Evolutionary conservation across 1,139 yeast genomes (phyloP).

Genomic region (Suhomyces kunorum): DNA sequence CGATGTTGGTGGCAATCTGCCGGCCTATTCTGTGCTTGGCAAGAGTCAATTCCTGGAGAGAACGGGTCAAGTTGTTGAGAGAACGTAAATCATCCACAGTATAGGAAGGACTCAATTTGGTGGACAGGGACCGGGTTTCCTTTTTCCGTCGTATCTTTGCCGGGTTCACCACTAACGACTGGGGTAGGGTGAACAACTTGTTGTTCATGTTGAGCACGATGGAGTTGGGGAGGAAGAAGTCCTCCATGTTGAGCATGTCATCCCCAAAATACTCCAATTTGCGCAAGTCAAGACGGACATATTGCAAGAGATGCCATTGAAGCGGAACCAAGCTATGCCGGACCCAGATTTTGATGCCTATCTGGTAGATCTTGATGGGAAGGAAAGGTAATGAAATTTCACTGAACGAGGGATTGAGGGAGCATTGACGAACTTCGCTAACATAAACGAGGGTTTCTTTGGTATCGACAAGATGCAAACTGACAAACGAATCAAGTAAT

Average conservation of each 20-base stretch:
- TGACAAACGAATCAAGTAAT: constrained; percentile 32
- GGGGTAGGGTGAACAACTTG: constrained; percentile 24
- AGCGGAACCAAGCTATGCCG: constrained; percentile 8
- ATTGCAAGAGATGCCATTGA: constrained; percentile 27
- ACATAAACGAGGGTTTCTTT: constrained; percentile 29
- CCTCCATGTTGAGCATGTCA: constrained; percentile 18
- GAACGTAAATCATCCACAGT: constrained; percentile 40
- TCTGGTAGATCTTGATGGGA: constrained; percentile 11
- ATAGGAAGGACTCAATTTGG: constrained; percentile 24
- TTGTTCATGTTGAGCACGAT: constrained; percentile 28
- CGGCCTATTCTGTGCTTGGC: constrained; percentile 16
- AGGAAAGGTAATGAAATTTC: constrained; percentile 29
- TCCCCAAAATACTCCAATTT: constrained; percentile 21
- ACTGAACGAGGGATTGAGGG: constrained; percentile 35
- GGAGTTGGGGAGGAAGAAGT: constrained; percentile 27
- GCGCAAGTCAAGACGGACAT: constrained; percentile 24
- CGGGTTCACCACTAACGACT: constrained; percentile 14
- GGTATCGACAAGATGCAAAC: constrained; percentile 24
- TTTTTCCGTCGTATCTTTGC: constrained; percentile 5
- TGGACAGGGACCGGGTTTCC: not conserved
- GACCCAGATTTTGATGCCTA: constrained; percentile 32
- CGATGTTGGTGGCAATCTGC: constrained; percentile 17
- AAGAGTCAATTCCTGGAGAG: constrained; percentile 32
- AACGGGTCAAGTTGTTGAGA: constrained; percentile 30
- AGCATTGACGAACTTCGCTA: constrained; percentile 33